These are phyloP conservation scores for Sphaceloma murrayae DNA, from an alignment of 2,329 filamentous ascomycete species.

Conservation along the genomic window DNA sequence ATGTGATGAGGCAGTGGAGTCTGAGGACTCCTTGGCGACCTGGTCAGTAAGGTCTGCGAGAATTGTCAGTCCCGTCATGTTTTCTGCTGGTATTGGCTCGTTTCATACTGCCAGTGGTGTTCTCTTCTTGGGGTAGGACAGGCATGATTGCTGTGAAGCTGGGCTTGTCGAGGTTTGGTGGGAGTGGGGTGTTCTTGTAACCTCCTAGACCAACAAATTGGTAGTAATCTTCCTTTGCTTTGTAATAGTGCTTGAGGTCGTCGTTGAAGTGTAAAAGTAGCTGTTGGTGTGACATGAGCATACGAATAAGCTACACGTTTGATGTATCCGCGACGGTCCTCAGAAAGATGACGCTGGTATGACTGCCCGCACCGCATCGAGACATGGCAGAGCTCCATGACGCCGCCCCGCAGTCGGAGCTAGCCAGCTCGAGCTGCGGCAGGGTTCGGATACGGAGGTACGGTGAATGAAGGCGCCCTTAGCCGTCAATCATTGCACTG, in stretches of 20 bases:
- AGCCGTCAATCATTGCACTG: constrained; percentile 7
- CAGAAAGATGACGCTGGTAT: background rate
- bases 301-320: no score
- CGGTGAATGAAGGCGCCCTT: no score
- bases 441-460: background rate
- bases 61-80: constrained; percentile 2
- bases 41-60: constrained; percentile 36
- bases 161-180: background rate
- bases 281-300: background rate
- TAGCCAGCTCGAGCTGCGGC: background rate
- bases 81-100: constrained; percentile 10
- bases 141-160: constrained; percentile 29
- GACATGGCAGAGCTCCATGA: background rate
- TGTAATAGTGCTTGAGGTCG: background rate
- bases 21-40: constrained; percentile 36
- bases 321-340: no score
- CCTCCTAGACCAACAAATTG: background rate
- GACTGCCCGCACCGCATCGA: background rate
- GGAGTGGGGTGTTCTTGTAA: background rate
- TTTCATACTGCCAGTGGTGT: constrained; percentile 31
- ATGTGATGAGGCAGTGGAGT: constrained; percentile 33
- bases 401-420: background rate
- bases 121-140: constrained; percentile 35
- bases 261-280: background rate
- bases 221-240: constrained; percentile 1